A percentile compares a stretch with the other conserved stretches of the same genome.
Evolutionary conservation across 2,329 filamentous ascomycete genomes (phyloP).

Genomic region (Ceratocystis destructans): DNA sequence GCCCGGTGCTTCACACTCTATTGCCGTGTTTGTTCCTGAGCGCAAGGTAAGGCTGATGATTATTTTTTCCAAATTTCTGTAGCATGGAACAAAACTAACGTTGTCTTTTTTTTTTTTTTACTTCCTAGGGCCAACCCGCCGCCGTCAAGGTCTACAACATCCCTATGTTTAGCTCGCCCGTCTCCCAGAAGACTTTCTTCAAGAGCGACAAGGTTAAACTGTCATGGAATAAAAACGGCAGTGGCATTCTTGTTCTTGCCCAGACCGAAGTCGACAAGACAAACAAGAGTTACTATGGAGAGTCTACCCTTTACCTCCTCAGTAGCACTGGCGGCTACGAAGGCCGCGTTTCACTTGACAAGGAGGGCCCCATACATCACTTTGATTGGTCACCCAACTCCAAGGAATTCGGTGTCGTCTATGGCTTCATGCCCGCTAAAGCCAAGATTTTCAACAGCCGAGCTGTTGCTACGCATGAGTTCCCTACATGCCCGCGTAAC

Average conservation of each 20-base stretch:
- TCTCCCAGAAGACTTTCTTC: conserved; percentile 98
- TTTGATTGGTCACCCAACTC: conserved; percentile 97
- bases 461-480: conserved; percentile 68
- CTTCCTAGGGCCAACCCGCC: conserved; percentile 70
- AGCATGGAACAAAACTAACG: conserved; percentile 19
- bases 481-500: conserved; percentile 79
- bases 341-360: conserved; percentile 81
- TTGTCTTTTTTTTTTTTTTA: not conserved
- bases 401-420: conserved; percentile 93
- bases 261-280: conserved; percentile 97
- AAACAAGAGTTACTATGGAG: conserved; percentile 98
- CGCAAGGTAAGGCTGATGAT: conserved; percentile 54
- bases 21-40: conserved; percentile 91
- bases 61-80: not conserved
- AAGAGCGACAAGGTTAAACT: conserved; percentile 98
- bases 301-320: conserved; percentile 91
- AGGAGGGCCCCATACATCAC: conserved; percentile 95
- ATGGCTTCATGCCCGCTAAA: conserved; percentile 98
- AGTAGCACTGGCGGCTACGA: conserved; percentile 87
- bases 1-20: conserved; percentile 75
- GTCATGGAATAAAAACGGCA: conserved; percentile 92
- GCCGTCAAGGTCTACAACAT: conserved; percentile 90
- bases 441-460: conserved; percentile 93
- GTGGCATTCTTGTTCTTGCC: conserved; percentile 81
- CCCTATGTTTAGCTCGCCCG: conserved; percentile 65